Percentiles rank a stretch among this genome's conserved stretches.
These are phyloP conservation scores for Candida coquimbonensis DNA, from an alignment of 805 yeast genomes.

Conservation along the genomic window DNA sequence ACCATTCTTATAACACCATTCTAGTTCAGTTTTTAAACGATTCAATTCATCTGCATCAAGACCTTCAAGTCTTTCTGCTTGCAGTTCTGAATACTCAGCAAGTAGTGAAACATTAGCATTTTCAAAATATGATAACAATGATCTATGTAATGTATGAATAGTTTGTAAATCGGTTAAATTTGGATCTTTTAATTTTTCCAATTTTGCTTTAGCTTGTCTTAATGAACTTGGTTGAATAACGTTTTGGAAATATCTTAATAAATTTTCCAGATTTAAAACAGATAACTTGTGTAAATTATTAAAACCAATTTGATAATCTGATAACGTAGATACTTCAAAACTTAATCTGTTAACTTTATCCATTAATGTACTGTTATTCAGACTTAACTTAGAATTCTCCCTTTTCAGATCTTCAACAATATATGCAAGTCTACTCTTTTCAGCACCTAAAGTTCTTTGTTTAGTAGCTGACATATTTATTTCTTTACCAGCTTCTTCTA, in stretches of 20 bases:
- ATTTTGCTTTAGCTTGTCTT: conserved; percentile 48
- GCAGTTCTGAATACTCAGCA: conserved; percentile 40
- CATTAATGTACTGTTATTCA: conserved; percentile 31
- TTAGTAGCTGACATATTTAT: conserved; percentile 35
- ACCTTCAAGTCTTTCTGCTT: conserved; percentile 9
- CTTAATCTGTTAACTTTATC: conserved; percentile 30
- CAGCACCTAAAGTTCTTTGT: conserved; percentile 37
- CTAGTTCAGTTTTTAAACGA: conserved; percentile 9
- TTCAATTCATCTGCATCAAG: neutral
- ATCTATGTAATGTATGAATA: conserved; percentile 29
- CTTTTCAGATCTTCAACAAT: conserved; percentile 31
- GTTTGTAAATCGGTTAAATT: conserved; percentile 18
- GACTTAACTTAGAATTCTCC: conserved; percentile 31
- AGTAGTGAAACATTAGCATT: conserved; percentile 55
- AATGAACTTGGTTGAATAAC: conserved; percentile 54
- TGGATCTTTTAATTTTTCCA: conserved; percentile 33
- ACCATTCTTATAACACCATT: conserved; percentile 14
- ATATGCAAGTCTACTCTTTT: conserved; percentile 36
- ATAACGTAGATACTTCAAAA: conserved; percentile 17
- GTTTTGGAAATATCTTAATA: conserved; percentile 44
- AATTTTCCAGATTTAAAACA: conserved; percentile 39
- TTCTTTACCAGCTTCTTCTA: conserved; percentile 32
- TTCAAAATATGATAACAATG: conserved; percentile 48
- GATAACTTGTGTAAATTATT: conserved; percentile 36
- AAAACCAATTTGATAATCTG: conserved; percentile 34